Base-by-base conservation (phyloP, 1,284 basidiomycete species). In the Inonotus obliquus region DNA sequence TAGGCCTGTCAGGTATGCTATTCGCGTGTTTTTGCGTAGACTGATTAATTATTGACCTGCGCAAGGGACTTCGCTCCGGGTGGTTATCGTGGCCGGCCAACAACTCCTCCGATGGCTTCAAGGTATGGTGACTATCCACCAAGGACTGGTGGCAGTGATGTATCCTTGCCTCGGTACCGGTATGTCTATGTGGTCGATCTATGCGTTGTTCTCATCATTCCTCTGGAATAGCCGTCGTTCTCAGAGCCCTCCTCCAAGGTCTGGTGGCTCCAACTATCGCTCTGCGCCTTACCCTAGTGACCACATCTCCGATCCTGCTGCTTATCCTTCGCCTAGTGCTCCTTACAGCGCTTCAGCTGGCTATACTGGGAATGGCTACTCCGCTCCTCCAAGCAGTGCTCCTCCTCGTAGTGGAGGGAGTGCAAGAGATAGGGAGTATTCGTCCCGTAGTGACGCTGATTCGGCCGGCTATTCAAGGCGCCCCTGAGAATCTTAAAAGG, bases 401-500 rank as follows among this genome's bases (percentile, higher is more conserved):
- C 67, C 71, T 54, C 70, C 79, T 69, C 74, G 77, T 41, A 69
- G 75, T 35, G 72, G 75, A 66, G 70, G 73, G 66, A 69, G 70
- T 65, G 73, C 77, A 68, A 74, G 88, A 67, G 89, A 90, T 68
- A 74, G 88, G 67, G 88, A 90, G 69, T 90, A 89, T 69, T 79
- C 82, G 66, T 74, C 82, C 65, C 82, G 85, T 62, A 77, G 77
- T 67, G 78, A 78, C 51, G 70, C 65, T 25, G 73, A 74, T 59
- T 71, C 73, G 54, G 67, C 71, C 65, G 68, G 72, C 53, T 75
- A 78, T 66, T 37, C 62, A 60, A 74, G 78, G 68, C 73, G 80
- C 63, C 67, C 72, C 58, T 76, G 61, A 73, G 41, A 6, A 13
- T 10, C 51, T 52, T 52, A 35, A 52, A 21, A 21, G n/a, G 41